phyloP scores from a whole-genome alignment of 1,139 yeast species.

The Candida labiduridarum region DNA sequence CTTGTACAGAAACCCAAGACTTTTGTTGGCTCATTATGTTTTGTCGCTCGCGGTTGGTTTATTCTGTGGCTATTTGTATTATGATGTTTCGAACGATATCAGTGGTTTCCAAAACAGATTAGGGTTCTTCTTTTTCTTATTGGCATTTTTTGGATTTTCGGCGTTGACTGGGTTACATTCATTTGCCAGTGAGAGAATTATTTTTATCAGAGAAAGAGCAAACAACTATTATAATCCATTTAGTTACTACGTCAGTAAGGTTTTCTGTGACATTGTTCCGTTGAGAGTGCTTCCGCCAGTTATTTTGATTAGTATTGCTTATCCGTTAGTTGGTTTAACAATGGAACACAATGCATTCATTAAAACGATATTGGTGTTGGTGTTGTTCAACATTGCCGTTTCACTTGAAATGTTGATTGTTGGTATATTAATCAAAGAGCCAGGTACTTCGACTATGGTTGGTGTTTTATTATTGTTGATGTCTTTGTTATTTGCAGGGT shows the following conservation, averaged over 20 bases:
- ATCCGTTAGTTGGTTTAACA: conserved; percentile 87
- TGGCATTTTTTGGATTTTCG: conserved; percentile 91
- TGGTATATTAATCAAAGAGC: conserved; percentile 83
- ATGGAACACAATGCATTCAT: conserved; percentile 78
- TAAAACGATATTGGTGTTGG: conserved; percentile 67
- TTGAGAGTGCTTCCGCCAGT: conserved; percentile 89
- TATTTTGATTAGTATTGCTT: conserved; percentile 77
- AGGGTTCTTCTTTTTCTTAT: conserved; percentile 86
- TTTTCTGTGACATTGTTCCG: conserved; percentile 87
- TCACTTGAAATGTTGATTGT: conserved; percentile 83
- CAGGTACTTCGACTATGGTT: conserved; percentile 90
- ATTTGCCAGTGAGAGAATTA: conserved; percentile 83
- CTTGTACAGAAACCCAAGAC: conserved; percentile 86
- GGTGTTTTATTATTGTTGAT: conserved; percentile 84
- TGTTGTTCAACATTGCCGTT: conserved; percentile 83
- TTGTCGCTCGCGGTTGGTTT: conserved; percentile 75
- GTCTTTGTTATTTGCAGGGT: conserved; percentile 87
- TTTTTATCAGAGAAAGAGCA: conserved; percentile 89
- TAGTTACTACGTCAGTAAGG: conserved; percentile 82
- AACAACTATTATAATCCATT: conserved; percentile 89
- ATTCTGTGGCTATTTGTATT: conserved; percentile 86
- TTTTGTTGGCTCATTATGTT: conserved; percentile 79
- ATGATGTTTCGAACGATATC: conserved; percentile 80
- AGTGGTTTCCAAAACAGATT: conserved; percentile 95
- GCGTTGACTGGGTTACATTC: conserved; percentile 89